phyloP scores from a whole-genome alignment of 345 rosid genomes.

The Psidium friedrichsthalianum region DNA sequence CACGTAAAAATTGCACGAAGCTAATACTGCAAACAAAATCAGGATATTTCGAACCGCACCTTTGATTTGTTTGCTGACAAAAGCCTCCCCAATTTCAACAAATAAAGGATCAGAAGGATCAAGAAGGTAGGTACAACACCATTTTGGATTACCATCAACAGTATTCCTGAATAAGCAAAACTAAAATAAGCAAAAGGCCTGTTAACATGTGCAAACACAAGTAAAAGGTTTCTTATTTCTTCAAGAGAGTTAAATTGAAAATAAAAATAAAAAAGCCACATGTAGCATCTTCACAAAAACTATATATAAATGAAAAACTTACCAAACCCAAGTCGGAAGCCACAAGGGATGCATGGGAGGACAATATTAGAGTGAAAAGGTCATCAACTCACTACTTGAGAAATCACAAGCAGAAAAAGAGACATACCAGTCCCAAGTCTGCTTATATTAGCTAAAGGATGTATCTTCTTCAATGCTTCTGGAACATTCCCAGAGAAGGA shows the following conservation, averaged over 20 bases:
- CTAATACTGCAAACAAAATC: background rate
- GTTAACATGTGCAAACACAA: background rate
- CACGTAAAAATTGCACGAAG: background rate
- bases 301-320: background rate
- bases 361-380: background rate
- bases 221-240: background rate
- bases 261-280: background rate
- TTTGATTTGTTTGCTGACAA: slow-evolving; percentile 60
- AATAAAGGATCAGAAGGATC: slow-evolving; percentile 84
- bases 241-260: background rate
- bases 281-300: background rate
- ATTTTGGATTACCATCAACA: slow-evolving; percentile 65
- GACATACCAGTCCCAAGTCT: slow-evolving; percentile 83
- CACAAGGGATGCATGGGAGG: background rate
- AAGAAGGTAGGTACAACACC: slow-evolving; percentile 98
- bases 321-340: background rate
- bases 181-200: background rate
- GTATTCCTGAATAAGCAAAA: slow-evolving; percentile 60
- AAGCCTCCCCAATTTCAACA: slow-evolving; percentile 77
- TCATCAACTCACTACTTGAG: background rate
- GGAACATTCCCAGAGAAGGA: slow-evolving; percentile 98
- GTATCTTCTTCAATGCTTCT: slow-evolving; percentile 58
- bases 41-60: slow-evolving; percentile 20
- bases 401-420: background rate
- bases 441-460: slow-evolving; percentile 76